Base-by-base conservation (phyloP, 768 basidiomycete species). In the Nidularia sp. region DNA sequence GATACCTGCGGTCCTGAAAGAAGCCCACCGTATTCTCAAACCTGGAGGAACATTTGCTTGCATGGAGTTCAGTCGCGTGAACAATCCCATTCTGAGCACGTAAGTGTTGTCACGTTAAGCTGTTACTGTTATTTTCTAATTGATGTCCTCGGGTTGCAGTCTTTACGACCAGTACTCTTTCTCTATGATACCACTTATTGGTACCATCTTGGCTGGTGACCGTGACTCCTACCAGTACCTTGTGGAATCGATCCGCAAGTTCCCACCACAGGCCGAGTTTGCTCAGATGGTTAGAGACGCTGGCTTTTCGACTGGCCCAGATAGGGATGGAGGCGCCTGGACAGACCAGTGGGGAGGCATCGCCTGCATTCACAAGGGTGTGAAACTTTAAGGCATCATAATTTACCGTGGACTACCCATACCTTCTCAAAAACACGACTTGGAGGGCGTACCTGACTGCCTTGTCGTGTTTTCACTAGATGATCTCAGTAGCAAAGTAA, bases 151-250 rank as follows among this genome's bases (percentile, higher is more conserved):
- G 55, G 36, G 7, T 50, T 54, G 29, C 55, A 99, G 97, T 53
- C 56, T 91, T 0, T 99, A 99, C 68, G 90, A 95, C 57, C 86
- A 92, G 56, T 98, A 96, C 65, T 98, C 95, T 0, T 99, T 99
- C 78, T 84, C 89, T 0, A 80, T 98, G 54, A 97, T 99, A 62
- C 97, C 97, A 2, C 74, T 96, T 15, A 71, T 99, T 45, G 97
- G 97, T n/a, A 96, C 93, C 15, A 90, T 99, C 58, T 74, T 99
- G n/a, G 91, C 94, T 7, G 90, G 90, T 0, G 96, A 99, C 69
- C 80, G 96, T 18, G 88, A 84, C 18, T 96, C 94, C 5, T 99
- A 99, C 68, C 94, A 98, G 66, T 98, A 99, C 67, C 80, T 99
- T 43, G 93, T 98, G 42, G 97, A 99, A 68, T 97, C 94, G 8